phyloP scores from a whole-genome alignment of 148 eudicot species.

The Heliamphora exappendiculata region DNA sequence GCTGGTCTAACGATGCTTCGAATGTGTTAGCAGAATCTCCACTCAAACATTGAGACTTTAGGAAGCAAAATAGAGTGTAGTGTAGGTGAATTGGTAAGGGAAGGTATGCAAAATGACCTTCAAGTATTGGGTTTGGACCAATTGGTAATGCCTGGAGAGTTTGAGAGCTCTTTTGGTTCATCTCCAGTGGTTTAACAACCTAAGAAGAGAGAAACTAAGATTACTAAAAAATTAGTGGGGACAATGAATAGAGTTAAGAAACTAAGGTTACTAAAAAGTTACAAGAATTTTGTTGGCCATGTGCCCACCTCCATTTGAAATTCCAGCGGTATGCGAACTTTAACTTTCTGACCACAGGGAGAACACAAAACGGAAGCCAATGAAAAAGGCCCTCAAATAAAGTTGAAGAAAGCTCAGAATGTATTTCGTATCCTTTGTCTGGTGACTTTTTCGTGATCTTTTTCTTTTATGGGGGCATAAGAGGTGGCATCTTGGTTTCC shows the following conservation, averaged over 20 bases:
- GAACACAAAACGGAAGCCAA: slow-evolving; percentile 31
- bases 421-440: slow-evolving; percentile 53
- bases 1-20: slow-evolving; percentile 30
- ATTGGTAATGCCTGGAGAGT: slow-evolving; percentile 9
- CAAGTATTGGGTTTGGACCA: slow-evolving; percentile 14
- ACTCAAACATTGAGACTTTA: slow-evolving; percentile 19
- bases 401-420: slow-evolving; percentile 37
- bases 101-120: slow-evolving; percentile 7
- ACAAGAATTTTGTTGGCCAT: neutral
- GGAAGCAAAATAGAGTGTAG: slow-evolving; percentile 16
- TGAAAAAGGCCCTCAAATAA: slow-evolving; percentile 26
- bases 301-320: too few species aligned
- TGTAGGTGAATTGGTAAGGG: slow-evolving; percentile 15
- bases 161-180: slow-evolving; percentile 21
- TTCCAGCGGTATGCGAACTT: slow-evolving; percentile 7
- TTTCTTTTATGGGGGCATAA: neutral
- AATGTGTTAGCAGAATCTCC: slow-evolving; percentile 20
- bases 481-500: neutral
- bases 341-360: slow-evolving; percentile 36
- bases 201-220: slow-evolving; percentile 16
- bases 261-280: too few species aligned
- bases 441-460: neutral
- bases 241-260: slow-evolving; percentile 38
- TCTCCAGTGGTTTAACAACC: slow-evolving; percentile 27
- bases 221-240: slow-evolving; percentile 14